Evolutionary conservation across 257 asterid species (phyloP).

Genomic region (Solanum gracilifrons): DNA sequence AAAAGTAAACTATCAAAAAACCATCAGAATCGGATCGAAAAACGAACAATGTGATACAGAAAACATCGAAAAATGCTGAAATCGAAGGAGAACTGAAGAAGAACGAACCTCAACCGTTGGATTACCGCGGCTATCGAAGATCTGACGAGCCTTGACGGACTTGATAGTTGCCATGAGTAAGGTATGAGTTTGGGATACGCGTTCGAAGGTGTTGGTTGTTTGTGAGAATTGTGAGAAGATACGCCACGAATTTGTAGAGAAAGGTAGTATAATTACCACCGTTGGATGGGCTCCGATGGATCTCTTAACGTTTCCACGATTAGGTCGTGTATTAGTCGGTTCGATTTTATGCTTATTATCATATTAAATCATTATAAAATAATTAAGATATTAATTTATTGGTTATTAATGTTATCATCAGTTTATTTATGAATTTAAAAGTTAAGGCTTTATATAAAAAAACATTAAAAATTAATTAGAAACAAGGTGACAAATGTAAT

Average conservation of each 20-base stretch:
- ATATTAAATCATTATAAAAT: too few relatives aligned
- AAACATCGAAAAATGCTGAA: background rate
- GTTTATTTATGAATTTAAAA: too few relatives aligned
- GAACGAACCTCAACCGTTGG: slow-evolving; percentile 75
- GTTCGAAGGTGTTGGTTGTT: background rate
- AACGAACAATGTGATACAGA: background rate
- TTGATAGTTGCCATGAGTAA: slow-evolving; percentile 49
- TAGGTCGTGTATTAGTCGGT: background rate
- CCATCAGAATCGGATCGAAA: background rate
- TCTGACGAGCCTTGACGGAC: slow-evolving; percentile 67
- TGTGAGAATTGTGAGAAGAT: background rate
- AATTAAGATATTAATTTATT: too few relatives aligned
- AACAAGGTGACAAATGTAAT: background rate
- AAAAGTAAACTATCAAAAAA: background rate
- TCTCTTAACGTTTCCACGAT: background rate
- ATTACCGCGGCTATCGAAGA: slow-evolving; percentile 88
- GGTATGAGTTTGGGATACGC: background rate
- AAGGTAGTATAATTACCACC: background rate
- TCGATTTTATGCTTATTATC: too few relatives aligned
- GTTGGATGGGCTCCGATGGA: background rate
- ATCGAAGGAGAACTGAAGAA: background rate
- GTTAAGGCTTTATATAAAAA: background rate
- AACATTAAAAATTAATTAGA: too few relatives aligned
- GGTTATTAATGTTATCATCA: too few relatives aligned
- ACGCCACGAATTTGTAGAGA: background rate